Evolutionary conservation across 805 yeast genomes (phyloP), one percentile per base, ranked within the genome.

Genomic region (Sporopachydermia lactativora): DNA sequence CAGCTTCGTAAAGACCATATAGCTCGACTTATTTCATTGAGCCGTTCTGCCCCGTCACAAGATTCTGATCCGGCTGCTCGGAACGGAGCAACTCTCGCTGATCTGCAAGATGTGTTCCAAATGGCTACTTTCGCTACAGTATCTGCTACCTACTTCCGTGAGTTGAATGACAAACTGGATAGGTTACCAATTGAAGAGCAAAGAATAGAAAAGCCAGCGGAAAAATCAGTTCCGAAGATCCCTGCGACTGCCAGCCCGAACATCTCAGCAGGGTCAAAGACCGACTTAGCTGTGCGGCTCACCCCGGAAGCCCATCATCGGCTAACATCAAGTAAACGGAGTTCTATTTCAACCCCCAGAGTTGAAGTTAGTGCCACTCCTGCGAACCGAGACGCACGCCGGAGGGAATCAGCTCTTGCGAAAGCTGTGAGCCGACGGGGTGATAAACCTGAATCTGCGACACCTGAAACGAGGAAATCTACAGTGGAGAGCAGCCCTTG

Each of bases 31-130:
- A n/a, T 24, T n/a, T 8, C 8, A 24, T 24, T 24, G n/a, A n/a
- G 13, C n/a, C 8, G n/a, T 8, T 8, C 31, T 8, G 8, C 31
- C 13, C 31, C 31, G n/a, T 8, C 13, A 24, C n/a, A n/a, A 8
- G 31, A 24, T n/a, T 24, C 31, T 24, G 8, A 8, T 8, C 13
- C n/a, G 8, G 31, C 8, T 8, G 8, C 31, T n/a, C n/a, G 8
- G 31, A 24, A 24, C 31, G 31, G n/a, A 24, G n/a, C 13, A 24
- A 24, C n/a, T 24, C 13, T 24, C 31, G 13, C 8, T 24, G 31
- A 24, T n/a, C 31, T 24, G 8, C 31, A 24, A 24, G 31, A 24
- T 24, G 31, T 24, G 31, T 24, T 24, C n/a, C 31, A 24, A n/a
- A 24, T 24, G 13, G 31, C 31, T 8, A 24, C 8, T n/a, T 24